phyloP scores from a whole-genome alignment of 2,329 filamentous ascomycete species.

The Fusarium sp. region DNA sequence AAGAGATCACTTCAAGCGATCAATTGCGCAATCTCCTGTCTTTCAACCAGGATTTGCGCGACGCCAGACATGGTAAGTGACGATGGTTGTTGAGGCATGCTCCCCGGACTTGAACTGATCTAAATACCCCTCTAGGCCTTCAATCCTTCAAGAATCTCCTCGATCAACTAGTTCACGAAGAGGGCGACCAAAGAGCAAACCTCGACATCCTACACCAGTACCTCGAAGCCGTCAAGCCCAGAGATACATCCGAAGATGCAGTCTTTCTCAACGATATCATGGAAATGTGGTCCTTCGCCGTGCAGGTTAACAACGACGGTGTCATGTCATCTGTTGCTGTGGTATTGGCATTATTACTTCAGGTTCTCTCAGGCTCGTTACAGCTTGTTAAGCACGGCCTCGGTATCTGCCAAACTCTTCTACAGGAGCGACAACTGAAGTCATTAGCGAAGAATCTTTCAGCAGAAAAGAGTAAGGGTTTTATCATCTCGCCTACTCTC shows the following conservation, averaged over 20 bases:
- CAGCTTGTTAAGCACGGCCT: slow-evolving; percentile 82
- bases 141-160: slow-evolving; percentile 79
- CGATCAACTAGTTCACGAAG: slow-evolving; percentile 70
- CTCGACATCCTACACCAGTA: slow-evolving; percentile 76
- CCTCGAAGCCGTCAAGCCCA: slow-evolving; percentile 68
- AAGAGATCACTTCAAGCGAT: slow-evolving; percentile 71
- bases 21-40: slow-evolving; percentile 77
- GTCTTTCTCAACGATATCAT: slow-evolving; percentile 83
- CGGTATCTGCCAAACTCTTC: slow-evolving; percentile 81
- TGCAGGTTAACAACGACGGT: slow-evolving; percentile 82
- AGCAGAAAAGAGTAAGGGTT: slow-evolving; percentile 84
- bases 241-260: slow-evolving; percentile 59
- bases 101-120: slow-evolving; percentile 1
- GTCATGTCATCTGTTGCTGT: slow-evolving; percentile 85
- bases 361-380: slow-evolving; percentile 78
- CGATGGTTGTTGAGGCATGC: neutral
- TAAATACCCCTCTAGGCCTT: slow-evolving; percentile 60
- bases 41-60: slow-evolving; percentile 77
- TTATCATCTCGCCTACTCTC: slow-evolving; percentile 88
- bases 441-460: slow-evolving; percentile 83
- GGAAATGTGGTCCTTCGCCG: slow-evolving; percentile 88
- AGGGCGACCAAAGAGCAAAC: slow-evolving; percentile 57
- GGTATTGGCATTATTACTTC: slow-evolving; percentile 83
- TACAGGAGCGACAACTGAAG: slow-evolving; percentile 85
- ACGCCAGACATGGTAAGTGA: slow-evolving; percentile 72